phyloP scores from a whole-genome alignment of 768 basidiomycete genomes.

The Trametes cinnabarina region DNA sequence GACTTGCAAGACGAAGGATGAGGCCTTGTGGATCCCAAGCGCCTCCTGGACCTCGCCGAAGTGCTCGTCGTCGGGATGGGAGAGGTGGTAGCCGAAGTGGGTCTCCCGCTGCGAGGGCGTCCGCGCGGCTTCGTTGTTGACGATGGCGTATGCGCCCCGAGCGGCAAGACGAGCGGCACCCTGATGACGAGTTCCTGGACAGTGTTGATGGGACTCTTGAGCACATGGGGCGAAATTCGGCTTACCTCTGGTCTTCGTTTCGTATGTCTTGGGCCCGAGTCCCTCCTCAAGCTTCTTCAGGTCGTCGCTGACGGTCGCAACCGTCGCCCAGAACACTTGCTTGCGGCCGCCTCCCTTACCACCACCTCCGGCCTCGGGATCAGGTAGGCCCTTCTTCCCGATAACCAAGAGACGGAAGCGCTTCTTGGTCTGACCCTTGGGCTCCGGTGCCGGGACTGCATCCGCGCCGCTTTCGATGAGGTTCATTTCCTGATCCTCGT shows the following conservation, averaged over 20 bases:
- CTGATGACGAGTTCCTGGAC: constrained; percentile 47
- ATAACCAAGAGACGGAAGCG: constrained; percentile 50
- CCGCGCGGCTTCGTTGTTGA: constrained; percentile 44
- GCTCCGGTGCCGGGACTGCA: constrained; percentile 43
- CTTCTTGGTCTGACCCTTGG: constrained; percentile 37
- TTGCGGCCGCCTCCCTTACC: constrained; percentile 37
- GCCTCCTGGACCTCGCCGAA: constrained; percentile 54
- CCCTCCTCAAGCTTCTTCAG: constrained; percentile 45
- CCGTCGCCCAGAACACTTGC: constrained; percentile 52
- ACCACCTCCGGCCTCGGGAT: constrained; percentile 35
- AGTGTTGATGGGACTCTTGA: background rate
- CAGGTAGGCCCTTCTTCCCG: constrained; percentile 59
- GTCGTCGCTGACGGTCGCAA: constrained; percentile 51
- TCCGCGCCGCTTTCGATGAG: constrained; percentile 46
- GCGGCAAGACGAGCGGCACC: constrained; percentile 52
- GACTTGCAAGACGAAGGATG: constrained; percentile 57
- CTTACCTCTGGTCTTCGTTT: constrained; percentile 60
- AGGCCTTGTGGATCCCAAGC: constrained; percentile 51
- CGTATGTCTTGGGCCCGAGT: constrained; percentile 50
- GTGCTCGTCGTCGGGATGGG: constrained; percentile 43
- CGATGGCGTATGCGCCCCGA: constrained; percentile 59
- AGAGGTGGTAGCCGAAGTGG: constrained; percentile 58
- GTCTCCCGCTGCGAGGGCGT: constrained; percentile 48
- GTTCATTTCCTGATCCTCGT: constrained; percentile 40
- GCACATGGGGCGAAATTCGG: background rate